Conservation (phyloP, 139 green algal genomes). For the Ettlia oleoabundans region DNA sequence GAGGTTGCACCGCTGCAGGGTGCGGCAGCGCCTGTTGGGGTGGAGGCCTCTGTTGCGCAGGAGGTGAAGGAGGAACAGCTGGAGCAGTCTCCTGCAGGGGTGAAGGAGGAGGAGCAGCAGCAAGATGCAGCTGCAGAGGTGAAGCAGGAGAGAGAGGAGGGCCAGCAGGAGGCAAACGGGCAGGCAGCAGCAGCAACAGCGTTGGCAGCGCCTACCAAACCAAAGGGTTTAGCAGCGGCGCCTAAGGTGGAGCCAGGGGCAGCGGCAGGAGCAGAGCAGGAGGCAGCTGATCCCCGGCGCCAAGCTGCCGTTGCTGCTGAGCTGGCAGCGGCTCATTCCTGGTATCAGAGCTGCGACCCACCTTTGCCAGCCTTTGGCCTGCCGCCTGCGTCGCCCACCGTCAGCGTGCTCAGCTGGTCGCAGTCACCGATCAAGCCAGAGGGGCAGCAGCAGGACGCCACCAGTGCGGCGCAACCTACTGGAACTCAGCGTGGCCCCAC, state of each 20-base stretch:
- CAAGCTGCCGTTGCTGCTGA: conserved; percentile 1
- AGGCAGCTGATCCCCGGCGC: neutral
- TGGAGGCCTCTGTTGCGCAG: too few relatives aligned
- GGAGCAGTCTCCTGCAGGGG: too few relatives aligned
- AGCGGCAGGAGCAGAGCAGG: neutral
- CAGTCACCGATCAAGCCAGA: neutral
- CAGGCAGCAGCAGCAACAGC: neutral
- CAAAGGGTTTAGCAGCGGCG: too few relatives aligned
- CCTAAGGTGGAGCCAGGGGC: neutral
- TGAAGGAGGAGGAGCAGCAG: too few relatives aligned
- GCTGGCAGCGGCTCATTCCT: neutral
- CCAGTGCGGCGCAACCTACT: conserved; percentile 8
- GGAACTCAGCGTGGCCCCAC: too few relatives aligned
- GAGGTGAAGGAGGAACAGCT: too few relatives aligned
- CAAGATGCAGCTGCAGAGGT: too few relatives aligned
- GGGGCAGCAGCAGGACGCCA: neutral
- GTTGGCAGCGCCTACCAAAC: neutral
- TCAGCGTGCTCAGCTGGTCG: conserved; percentile 17
- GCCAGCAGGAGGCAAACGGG: neutral
- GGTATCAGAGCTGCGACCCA: neutral
- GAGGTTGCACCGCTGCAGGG: too few relatives aligned
- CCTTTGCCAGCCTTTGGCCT: conserved; percentile 7
- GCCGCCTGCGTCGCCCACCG: neutral
- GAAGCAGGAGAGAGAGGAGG: too few relatives aligned
- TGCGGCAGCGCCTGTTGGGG: too few relatives aligned